Evolutionary conservation across 148 eudicot genomes (phyloP).

Genomic region (Rhododendron ovatum): DNA sequence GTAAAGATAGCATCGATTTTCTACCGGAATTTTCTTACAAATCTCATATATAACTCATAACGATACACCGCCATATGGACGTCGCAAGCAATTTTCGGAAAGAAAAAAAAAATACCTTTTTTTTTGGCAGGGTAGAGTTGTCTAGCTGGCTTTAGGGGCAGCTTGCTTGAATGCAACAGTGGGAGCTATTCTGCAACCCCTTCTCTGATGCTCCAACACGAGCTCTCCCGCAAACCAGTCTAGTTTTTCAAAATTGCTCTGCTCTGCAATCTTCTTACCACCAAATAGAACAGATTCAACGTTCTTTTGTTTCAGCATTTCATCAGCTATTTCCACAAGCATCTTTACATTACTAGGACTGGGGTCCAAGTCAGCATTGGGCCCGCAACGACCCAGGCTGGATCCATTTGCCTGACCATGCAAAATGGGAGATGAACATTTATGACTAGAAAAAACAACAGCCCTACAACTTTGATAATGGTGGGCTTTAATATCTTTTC

Average conservation of each 20-base stretch:
- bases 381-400: slow-evolving; percentile 52
- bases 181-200: slow-evolving; percentile 88
- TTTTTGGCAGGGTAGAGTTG: neutral
- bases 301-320: slow-evolving; percentile 88
- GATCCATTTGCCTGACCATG: slow-evolving; percentile 81
- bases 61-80: neutral
- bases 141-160: slow-evolving; percentile 30
- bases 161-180: slow-evolving; percentile 92
- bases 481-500: neutral
- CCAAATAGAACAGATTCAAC: slow-evolving; percentile 81
- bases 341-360: slow-evolving; percentile 70
- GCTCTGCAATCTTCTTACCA: slow-evolving; percentile 77
- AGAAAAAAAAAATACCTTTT: slow-evolving; percentile 18
- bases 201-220: slow-evolving; percentile 84
- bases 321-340: slow-evolving; percentile 66
- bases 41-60: neutral
- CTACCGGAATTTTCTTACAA: neutral
- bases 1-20: neutral
- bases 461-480: neutral
- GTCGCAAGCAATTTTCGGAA: neutral
- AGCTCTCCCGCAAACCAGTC: slow-evolving; percentile 94
- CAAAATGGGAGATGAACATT: neutral
- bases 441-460: neutral
- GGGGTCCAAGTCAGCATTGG: slow-evolving; percentile 62
- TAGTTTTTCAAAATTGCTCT: slow-evolving; percentile 75